Conservation (phyloP, 2,329 filamentous ascomycete species). For the Calonectria multiphialidica region DNA sequence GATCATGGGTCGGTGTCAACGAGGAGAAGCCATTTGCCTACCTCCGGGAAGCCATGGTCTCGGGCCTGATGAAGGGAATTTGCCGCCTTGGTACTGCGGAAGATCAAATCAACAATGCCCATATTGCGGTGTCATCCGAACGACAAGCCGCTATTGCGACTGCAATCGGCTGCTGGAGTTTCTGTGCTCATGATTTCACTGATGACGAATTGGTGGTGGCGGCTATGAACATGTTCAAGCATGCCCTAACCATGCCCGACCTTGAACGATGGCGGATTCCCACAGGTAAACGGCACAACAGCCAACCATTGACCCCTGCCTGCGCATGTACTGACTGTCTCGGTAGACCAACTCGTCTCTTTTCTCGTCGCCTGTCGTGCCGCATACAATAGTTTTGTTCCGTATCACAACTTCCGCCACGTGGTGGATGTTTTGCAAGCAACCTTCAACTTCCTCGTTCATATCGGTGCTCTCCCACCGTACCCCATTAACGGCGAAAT, state of each 20-base stretch:
- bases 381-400: slow-evolving; percentile 96
- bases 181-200: slow-evolving; percentile 88
- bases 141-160: slow-evolving; percentile 75
- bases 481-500: slow-evolving; percentile 63
- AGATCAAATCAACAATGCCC: slow-evolving; percentile 71
- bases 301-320: background rate
- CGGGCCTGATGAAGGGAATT: slow-evolving; percentile 88
- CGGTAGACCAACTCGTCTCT: slow-evolving; percentile 80
- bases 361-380: slow-evolving; percentile 90
- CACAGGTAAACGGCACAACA: slow-evolving; percentile 69
- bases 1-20: slow-evolving; percentile 91
- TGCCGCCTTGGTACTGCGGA: slow-evolving; percentile 78
- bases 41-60: slow-evolving; percentile 93
- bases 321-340: slow-evolving; percentile 52
- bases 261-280: slow-evolving; percentile 84
- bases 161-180: slow-evolving; percentile 84
- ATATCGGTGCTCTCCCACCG: slow-evolving; percentile 79
- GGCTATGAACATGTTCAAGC: slow-evolving; percentile 89
- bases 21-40: slow-evolving; percentile 91
- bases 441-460: slow-evolving; percentile 88
- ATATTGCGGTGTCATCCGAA: slow-evolving; percentile 76
- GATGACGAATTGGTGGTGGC: slow-evolving; percentile 92
- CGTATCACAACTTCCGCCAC: slow-evolving; percentile 98
- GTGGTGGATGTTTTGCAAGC: slow-evolving; percentile 97
- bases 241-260: slow-evolving; percentile 85